Evolutionary conservation across 495 filamentous ascomycete genomes (phyloP).

Genomic region (Penicillium pulvis): DNA sequence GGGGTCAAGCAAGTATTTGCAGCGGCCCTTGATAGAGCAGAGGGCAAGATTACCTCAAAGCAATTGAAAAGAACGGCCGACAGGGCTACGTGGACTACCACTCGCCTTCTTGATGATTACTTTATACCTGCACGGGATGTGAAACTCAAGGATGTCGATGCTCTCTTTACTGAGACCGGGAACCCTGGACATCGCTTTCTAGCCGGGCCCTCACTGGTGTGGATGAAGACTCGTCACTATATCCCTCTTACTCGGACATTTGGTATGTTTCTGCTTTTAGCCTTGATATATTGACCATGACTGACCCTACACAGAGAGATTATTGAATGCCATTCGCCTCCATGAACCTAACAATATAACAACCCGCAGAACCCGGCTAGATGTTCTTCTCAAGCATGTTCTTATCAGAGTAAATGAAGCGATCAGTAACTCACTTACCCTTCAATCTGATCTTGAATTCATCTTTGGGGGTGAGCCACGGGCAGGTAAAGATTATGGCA

Average conservation of each 20-base stretch:
- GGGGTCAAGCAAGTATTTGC: background rate
- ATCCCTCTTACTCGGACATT: background rate
- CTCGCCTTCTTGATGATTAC: background rate
- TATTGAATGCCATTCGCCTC: background rate
- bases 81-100: background rate
- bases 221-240: background rate
- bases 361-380: slow-evolving; percentile 1
- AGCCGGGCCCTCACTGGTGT: background rate
- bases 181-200: background rate
- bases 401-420: background rate
- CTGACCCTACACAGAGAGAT: background rate
- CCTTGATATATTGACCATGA: background rate
- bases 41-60: background rate
- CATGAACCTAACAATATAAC: background rate
- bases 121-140: background rate
- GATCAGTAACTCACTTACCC: background rate
- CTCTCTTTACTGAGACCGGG: background rate
- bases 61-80: background rate
- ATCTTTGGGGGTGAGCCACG: background rate
- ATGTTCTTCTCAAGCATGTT: slow-evolving; percentile 1
- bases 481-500: background rate
- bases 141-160: background rate
- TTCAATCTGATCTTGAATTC: slow-evolving; percentile 1
- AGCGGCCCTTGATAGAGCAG: slow-evolving; percentile 1
- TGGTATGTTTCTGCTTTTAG: background rate